These are phyloP conservation scores for Globisporangium yorkense DNA, from an alignment of 352 stramenopile genomes.

Conservation along the genomic window DNA sequence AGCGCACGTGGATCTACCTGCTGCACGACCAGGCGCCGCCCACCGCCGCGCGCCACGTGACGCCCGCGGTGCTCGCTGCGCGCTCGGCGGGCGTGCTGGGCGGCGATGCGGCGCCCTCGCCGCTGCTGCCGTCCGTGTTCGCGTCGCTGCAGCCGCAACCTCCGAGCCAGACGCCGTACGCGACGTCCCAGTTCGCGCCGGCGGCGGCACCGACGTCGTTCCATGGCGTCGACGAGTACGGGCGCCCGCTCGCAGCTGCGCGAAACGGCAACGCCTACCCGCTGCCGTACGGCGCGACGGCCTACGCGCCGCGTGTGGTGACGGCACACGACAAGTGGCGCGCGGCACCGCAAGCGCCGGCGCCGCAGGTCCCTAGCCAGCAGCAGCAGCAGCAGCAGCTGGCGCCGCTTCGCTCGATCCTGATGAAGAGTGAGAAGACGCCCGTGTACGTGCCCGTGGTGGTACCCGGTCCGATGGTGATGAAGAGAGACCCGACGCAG, in stretches of 20 bases:
- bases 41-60: conserved; percentile 8
- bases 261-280: conserved; percentile 4
- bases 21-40: conserved; percentile 14
- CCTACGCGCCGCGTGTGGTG: neutral
- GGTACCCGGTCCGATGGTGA: conserved; percentile 18
- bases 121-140: conserved; percentile 11
- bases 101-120: conserved; percentile 4
- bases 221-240: conserved; percentile 9
- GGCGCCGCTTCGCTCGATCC: conserved; percentile 10
- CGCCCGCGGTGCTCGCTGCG: conserved; percentile 12
- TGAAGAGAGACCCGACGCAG: conserved; percentile 7
- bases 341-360: neutral
- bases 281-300: neutral
- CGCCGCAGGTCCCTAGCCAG: neutral
- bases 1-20: conserved; percentile 19
- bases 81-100: conserved; percentile 9
- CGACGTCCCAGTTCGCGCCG: neutral
- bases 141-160: neutral
- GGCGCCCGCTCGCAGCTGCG: conserved; percentile 1
- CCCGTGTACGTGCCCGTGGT: neutral
- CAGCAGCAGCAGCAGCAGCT: conserved; percentile 11
- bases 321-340: conserved; percentile 14
- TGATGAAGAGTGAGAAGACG: conserved; percentile 14
- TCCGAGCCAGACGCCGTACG: conserved; percentile 3
- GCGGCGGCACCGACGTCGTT: neutral